Conservation (phyloP, 2,329 filamentous ascomycete species). For the Exophiala viscosa region DNA sequence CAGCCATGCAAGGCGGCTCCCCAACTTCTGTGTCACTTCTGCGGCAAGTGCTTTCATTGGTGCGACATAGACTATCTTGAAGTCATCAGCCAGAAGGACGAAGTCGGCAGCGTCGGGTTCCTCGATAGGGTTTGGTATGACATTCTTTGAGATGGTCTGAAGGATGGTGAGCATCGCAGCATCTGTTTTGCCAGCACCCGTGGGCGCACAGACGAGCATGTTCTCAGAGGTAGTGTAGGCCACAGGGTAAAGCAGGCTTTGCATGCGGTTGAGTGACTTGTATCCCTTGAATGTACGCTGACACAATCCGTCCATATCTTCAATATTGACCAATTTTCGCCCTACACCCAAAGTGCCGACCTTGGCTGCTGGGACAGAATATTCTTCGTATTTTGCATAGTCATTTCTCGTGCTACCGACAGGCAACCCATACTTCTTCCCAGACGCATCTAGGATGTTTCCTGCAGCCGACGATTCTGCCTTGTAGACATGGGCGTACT, state of each 20-base stretch:
- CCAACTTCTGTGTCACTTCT: constrained; percentile 91
- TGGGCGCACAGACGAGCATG: constrained; percentile 97
- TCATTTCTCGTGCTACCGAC: constrained; percentile 68
- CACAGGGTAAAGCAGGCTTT: constrained; percentile 91
- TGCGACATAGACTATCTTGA: constrained; percentile 98
- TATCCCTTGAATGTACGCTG: constrained; percentile 91
- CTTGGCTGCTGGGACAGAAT: constrained; percentile 75
- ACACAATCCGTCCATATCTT: constrained; percentile 83
- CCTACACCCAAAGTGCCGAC: constrained; percentile 70
- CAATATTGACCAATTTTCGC: constrained; percentile 73
- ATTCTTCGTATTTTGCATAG: constrained; percentile 80
- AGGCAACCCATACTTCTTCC: constrained; percentile 79
- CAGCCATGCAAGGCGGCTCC: constrained; percentile 87
- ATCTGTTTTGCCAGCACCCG: constrained; percentile 97
- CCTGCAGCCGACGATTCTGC: constrained; percentile 65
- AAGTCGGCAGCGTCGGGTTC: constrained; percentile 72
- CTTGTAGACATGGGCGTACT: constrained; percentile 94
- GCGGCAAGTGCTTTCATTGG: constrained; percentile 98
- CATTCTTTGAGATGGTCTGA: constrained; percentile 83
- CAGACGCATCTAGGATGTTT: constrained; percentile 75
- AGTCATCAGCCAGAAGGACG: constrained; percentile 75
- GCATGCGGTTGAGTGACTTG: constrained; percentile 92
- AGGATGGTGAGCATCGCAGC: constrained; percentile 95
- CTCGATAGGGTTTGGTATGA: constrained; percentile 73
- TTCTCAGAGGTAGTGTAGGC: constrained; percentile 96